phyloP scores from a whole-genome alignment of 495 filamentous ascomycete genomes.

The Bacidia rubella region DNA sequence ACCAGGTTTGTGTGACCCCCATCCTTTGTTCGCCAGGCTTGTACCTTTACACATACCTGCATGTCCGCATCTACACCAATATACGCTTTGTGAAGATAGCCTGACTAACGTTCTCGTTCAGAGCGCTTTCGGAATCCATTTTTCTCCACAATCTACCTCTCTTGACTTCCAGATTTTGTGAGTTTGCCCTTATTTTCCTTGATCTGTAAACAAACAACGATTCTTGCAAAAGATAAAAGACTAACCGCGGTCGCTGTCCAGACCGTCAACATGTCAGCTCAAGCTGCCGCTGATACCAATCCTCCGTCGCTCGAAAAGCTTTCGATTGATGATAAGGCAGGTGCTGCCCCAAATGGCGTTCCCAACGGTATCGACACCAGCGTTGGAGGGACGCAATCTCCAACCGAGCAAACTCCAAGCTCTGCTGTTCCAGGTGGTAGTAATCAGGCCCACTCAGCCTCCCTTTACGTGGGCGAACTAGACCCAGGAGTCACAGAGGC shows the following conservation, averaged over 20 bases:
- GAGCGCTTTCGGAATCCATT: too few species aligned
- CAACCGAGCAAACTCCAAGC: conserved; percentile 52
- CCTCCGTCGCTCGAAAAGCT: conserved; percentile 58
- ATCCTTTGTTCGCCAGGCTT: background rate
- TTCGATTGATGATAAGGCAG: conserved; percentile 43
- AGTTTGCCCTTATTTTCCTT: too few species aligned
- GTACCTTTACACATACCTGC: background rate
- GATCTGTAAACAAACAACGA: too few species aligned
- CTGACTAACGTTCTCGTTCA: too few species aligned
- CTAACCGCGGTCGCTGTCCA: too few species aligned
- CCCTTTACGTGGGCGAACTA: conserved; percentile 97
- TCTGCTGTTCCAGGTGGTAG: conserved; percentile 53
- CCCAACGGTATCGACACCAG: conserved; percentile 60
- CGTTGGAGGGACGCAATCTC: conserved; percentile 34
- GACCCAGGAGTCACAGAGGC: conserved; percentile 96
- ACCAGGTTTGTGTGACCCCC: background rate
- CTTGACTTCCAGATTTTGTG: too few species aligned
- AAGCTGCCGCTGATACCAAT: conserved; percentile 29
- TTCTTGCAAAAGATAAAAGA: too few species aligned
- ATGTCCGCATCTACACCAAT: too few species aligned
- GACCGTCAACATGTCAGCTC: conserved; percentile 46
- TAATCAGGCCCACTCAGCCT: conserved; percentile 80
- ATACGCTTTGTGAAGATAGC: too few species aligned
- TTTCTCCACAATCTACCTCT: too few species aligned
- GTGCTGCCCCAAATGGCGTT: conserved; percentile 47